These are phyloP conservation scores for Plasmodium gonderi DNA, from an alignment of 169 alveolate species.

Conservation along the genomic window DNA sequence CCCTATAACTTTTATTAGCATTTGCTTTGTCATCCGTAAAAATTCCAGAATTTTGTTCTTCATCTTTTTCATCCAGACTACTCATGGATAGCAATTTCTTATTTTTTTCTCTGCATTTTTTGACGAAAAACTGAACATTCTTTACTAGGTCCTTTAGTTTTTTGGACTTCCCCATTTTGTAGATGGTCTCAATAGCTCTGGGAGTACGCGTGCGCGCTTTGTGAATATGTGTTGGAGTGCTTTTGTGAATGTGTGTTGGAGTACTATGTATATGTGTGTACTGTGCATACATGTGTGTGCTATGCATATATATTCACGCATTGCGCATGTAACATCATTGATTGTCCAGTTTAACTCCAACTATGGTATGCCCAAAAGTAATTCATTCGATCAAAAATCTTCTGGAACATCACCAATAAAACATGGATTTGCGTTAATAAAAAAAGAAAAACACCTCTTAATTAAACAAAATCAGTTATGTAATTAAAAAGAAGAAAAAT, in stretches of 20 bases:
- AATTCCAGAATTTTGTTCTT: slow-evolving; percentile 8
- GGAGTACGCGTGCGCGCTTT: background rate
- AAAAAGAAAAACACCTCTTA: slow-evolving; percentile 3
- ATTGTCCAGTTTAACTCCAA: background rate
- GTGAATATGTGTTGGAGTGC: too few species aligned
- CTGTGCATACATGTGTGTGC: background rate
- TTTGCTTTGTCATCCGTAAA: slow-evolving; percentile 26
- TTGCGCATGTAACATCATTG: background rate
- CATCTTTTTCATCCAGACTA: slow-evolving; percentile 37
- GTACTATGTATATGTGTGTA: too few species aligned
- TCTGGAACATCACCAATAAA: background rate
- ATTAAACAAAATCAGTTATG: background rate
- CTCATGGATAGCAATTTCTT: slow-evolving; percentile 40
- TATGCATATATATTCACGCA: background rate
- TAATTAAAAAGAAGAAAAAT: background rate
- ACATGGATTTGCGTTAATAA: background rate
- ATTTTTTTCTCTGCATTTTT: slow-evolving; percentile 58
- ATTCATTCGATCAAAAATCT: background rate
- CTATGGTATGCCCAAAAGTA: background rate
- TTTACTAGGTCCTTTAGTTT: slow-evolving; percentile 49
- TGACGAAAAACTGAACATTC: slow-evolving; percentile 61
- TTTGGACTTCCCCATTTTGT: slow-evolving; percentile 36
- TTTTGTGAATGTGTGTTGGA: too few species aligned
- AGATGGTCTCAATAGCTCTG: background rate
- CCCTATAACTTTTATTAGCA: slow-evolving; percentile 16